phyloP scores from a whole-genome alignment of 495 filamentous ascomycete species.

The Penicillium desertorum region DNA sequence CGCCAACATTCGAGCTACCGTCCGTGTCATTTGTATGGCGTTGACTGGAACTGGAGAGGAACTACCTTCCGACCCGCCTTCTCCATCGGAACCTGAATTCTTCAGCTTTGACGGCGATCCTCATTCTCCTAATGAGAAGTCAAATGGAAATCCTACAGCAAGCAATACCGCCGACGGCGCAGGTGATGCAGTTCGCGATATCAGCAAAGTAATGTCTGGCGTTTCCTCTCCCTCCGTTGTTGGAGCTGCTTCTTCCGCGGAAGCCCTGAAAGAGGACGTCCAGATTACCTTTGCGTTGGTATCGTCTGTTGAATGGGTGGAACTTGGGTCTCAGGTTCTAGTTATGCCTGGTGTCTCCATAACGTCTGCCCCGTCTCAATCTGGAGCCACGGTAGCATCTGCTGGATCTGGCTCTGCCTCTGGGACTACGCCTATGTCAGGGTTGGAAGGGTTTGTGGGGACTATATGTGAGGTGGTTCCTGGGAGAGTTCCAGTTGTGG shows the following conservation, averaged over 20 bases:
- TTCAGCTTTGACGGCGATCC: slow-evolving; percentile 63
- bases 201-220: slow-evolving; percentile 28
- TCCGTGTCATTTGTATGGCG: slow-evolving; percentile 61
- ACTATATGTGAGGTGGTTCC: slow-evolving; percentile 39
- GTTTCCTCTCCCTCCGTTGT: slow-evolving; percentile 1
- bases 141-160: background rate
- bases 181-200: slow-evolving; percentile 16
- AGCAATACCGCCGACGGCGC: background rate
- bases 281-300: slow-evolving; percentile 75
- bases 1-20: slow-evolving; percentile 79
- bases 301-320: slow-evolving; percentile 79
- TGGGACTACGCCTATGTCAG: slow-evolving; percentile 22
- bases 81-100: slow-evolving; percentile 53
- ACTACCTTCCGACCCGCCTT: slow-evolving; percentile 30
- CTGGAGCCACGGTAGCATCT: slow-evolving; percentile 29
- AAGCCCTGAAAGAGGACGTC: slow-evolving; percentile 39
- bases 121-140: slow-evolving; percentile 34
- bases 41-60: slow-evolving; percentile 35
- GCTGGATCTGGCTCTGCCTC: slow-evolving; percentile 13
- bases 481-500: slow-evolving; percentile 18
- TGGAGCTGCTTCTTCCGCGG: slow-evolving; percentile 21
- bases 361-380: slow-evolving; percentile 23
- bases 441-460: slow-evolving; percentile 53
- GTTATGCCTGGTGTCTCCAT: slow-evolving; percentile 64
- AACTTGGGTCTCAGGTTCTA: slow-evolving; percentile 74